A percentile compares a stretch with the other conserved stretches of the same genome.
These are phyloP conservation scores for Elongisporangium senticosum DNA, from an alignment of 352 stramenopile species.

Conservation along the genomic window DNA sequence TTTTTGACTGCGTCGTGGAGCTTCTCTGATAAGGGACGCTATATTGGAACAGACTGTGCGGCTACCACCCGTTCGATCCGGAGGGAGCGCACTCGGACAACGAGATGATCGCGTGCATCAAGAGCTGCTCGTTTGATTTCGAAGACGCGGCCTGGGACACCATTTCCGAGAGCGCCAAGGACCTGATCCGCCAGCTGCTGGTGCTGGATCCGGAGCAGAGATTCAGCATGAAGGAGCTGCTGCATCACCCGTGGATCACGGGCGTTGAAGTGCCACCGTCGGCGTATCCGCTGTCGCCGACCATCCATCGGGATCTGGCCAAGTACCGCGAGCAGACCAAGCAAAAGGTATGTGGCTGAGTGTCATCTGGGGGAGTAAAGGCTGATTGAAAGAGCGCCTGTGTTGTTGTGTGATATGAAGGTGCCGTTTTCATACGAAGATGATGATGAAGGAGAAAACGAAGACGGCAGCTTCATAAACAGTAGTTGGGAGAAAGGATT, in stretches of 20 bases:
- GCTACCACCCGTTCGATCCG: constrained; percentile 81
- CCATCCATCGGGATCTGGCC: constrained; percentile 60
- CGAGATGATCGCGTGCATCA: constrained; percentile 81
- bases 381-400: constrained; percentile 13
- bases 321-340: constrained; percentile 58
- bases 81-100: constrained; percentile 68
- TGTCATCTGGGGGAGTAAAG: too few relatives aligned
- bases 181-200: constrained; percentile 71
- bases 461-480: not conserved
- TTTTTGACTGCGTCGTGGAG: constrained; percentile 3
- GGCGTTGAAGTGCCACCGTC: constrained; percentile 14
- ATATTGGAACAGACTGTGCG: constrained; percentile 40
- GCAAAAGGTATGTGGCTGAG: constrained; percentile 24
- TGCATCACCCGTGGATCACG: constrained; percentile 68
- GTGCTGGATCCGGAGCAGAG: constrained; percentile 60
- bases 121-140: constrained; percentile 70
- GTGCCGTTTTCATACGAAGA: constrained; percentile 20
- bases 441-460: constrained; percentile 13
- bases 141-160: constrained; percentile 58
- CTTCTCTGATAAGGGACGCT: not conserved
- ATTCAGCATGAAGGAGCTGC: constrained; percentile 65
- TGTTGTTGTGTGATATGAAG: constrained; percentile 14
- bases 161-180: constrained; percentile 61
- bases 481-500: too few relatives aligned
- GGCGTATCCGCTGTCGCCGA: constrained; percentile 48